A percentile compares a stretch with the other conserved stretches of the same genome.
Evolutionary conservation across 2,329 filamentous ascomycete species (phyloP).

Genomic region (Verticillium dahliae): DNA sequence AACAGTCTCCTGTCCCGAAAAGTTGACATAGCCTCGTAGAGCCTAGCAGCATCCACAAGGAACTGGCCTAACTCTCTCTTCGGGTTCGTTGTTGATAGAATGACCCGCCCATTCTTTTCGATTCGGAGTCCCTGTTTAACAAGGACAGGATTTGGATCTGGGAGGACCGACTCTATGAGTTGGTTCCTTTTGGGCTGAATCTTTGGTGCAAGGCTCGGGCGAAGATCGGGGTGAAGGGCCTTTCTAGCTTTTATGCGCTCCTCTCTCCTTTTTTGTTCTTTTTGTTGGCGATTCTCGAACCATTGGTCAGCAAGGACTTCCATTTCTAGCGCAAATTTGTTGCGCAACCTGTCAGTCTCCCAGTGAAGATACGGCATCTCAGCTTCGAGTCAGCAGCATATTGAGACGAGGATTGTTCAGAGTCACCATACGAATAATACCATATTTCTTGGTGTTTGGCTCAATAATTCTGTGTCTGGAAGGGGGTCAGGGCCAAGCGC

Average conservation of each 20-base stretch:
- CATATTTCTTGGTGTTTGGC: conserved; percentile 15
- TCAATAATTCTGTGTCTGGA: too few species aligned
- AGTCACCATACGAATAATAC: conserved; percentile 20
- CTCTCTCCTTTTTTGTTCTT: not conserved
- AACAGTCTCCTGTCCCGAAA: conserved; percentile 27
- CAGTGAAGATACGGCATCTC: conserved; percentile 35
- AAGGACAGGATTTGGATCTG: not conserved
- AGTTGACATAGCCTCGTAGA: conserved; percentile 28
- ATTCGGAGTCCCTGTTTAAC: not conserved
- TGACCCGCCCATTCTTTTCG: not conserved
- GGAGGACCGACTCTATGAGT: not conserved
- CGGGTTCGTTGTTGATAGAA: conserved; percentile 4
- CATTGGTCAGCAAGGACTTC: conserved; percentile 11
- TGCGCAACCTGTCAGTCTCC: conserved; percentile 27
- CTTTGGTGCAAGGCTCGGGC: not conserved
- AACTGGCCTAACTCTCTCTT: conserved; percentile 17
- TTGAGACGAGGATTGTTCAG: not conserved
- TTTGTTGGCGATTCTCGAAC: conserved; percentile 16
- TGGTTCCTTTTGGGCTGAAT: not conserved
- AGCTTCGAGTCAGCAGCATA: not conserved
- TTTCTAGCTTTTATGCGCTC: not conserved
- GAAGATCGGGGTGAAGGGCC: not conserved
- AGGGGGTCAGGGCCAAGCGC: not conserved
- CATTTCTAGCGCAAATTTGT: conserved; percentile 1
- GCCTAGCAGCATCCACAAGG: conserved; percentile 23